Conservation (phyloP, 208 protist genomes). For the Leishmania tropica region DNA sequence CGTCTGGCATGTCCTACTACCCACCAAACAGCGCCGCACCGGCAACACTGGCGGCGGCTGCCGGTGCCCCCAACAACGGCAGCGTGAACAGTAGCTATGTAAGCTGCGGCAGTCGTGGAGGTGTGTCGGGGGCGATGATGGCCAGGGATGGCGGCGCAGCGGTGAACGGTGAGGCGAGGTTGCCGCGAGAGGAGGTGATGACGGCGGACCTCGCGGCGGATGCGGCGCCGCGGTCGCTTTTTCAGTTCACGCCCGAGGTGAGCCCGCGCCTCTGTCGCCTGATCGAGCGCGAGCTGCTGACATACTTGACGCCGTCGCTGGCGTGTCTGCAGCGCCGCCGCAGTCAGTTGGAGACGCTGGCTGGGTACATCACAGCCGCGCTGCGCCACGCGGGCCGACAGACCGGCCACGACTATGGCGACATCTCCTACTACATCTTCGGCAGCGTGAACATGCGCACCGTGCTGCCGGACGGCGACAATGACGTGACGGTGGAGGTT, state of each 20-base stretch:
- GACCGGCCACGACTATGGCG: constrained; percentile 34
- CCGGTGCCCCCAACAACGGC: background rate
- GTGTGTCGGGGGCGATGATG: background rate
- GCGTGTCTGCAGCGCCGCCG: constrained; percentile 55
- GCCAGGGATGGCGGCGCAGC: background rate
- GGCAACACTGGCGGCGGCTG: background rate
- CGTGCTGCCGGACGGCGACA: constrained; percentile 90
- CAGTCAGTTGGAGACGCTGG: constrained; percentile 55
- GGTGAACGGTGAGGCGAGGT: constrained; percentile 7
- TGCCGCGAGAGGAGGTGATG: background rate
- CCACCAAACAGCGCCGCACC: background rate
- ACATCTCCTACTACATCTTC: constrained; percentile 84
- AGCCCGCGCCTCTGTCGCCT: constrained; percentile 50
- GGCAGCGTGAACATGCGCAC: constrained; percentile 88
- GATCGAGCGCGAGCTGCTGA: constrained; percentile 68
- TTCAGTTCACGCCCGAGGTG: constrained; percentile 70
- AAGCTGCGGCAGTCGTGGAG: constrained; percentile 3
- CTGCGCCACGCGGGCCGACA: constrained; percentile 47
- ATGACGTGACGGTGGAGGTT: constrained; percentile 85
- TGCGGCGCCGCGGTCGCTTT: background rate
- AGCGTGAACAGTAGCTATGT: background rate
- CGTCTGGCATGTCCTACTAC: background rate
- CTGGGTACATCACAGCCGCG: constrained; percentile 63
- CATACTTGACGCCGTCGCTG: constrained; percentile 55
- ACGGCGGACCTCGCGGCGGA: constrained; percentile 11